Evolutionary conservation across 2,329 filamentous ascomycete genomes (phyloP).

Genomic region (Cytospora piceicola): DNA sequence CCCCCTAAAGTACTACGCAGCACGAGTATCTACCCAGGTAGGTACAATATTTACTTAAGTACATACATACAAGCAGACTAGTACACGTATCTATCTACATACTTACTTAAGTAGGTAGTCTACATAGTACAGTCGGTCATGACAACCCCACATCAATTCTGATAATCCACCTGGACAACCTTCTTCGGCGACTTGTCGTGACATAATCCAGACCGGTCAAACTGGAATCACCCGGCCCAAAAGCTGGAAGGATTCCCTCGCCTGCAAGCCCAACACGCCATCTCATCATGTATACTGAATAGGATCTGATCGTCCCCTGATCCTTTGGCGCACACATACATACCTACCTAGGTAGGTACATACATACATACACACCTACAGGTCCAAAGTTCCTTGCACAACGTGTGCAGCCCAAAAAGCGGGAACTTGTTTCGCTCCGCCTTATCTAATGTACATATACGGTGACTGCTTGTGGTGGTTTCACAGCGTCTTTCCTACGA

Average conservation of each 20-base stretch:
- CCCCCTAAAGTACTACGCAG: neutral
- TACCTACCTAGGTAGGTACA: too few species aligned
- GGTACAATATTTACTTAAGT: too few species aligned
- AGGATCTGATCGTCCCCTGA: neutral
- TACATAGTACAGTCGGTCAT: too few species aligned
- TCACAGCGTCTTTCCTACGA: conserved; percentile 1
- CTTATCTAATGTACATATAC: too few species aligned
- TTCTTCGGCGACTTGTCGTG: too few species aligned
- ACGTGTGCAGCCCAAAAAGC: neutral
- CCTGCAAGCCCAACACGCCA: too few species aligned
- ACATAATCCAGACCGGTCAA: neutral
- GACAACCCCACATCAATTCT: too few species aligned
- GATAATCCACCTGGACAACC: too few species aligned
- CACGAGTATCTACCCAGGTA: too few species aligned
- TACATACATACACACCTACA: too few species aligned
- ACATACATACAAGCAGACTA: too few species aligned
- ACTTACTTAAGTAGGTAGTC: too few species aligned
- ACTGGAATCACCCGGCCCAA: neutral
- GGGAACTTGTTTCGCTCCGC: conserved; percentile 11
- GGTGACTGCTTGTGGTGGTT: conserved; percentile 17
- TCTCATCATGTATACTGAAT: neutral
- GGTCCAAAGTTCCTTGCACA: neutral
- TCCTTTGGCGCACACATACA: neutral
- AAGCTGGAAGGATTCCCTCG: neutral
- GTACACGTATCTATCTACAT: neutral